Base-by-base conservation (phyloP, 1,139 yeast genomes). In the Suhomyces maxii region DNA sequence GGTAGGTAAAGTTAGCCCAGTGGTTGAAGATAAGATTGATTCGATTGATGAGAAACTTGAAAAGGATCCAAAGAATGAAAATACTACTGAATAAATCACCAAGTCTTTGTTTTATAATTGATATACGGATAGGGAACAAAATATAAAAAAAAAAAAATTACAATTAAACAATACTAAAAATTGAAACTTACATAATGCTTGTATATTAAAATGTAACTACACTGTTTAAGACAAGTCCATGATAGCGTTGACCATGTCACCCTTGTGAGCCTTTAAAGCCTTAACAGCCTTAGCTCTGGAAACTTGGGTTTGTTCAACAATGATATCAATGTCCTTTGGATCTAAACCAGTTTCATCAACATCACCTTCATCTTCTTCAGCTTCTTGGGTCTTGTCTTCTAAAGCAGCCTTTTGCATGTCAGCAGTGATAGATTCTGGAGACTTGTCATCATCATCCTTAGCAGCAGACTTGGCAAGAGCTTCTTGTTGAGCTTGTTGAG, bases 181-280 rank as follows among this genome's bases (percentile, higher is more conserved):
- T 28, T 9, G n/a, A 28, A 28, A 28, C 31, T 28, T 28, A 28
- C 6, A 28, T 28, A 28, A 28, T 28, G 31, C 31, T 9, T 28
- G 31, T 28, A 28, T 28, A 28, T 28, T 28, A 28, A 28, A 28
- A 11, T 28, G 6, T 28, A 28, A 28, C 31, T 28, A 28, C 31
- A 14, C 41, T 34, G 32, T 31, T 36, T 70, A 73, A 57, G 93
- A 83, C 69, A 91, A 79, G 59, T 89, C 87, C 95, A 91, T 89
- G 68, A 91, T 89, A 59, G 97, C 93, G 68, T 90, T 91, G 69
- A 93, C 97, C 76, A 93, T 84, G 71, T 93, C 98, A 71, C 93
- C 90, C 63, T 89, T 82, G 79, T 91, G 91, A 60, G 82, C 84
- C 71, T 81, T 86, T 71, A 93, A 82, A 60, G 97, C 96, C 72